Percentiles rank a stretch among this genome's conserved stretches.
Evolutionary conservation across 495 filamentous ascomycete species (phyloP).

Genomic region (Neurospora sp.): DNA sequence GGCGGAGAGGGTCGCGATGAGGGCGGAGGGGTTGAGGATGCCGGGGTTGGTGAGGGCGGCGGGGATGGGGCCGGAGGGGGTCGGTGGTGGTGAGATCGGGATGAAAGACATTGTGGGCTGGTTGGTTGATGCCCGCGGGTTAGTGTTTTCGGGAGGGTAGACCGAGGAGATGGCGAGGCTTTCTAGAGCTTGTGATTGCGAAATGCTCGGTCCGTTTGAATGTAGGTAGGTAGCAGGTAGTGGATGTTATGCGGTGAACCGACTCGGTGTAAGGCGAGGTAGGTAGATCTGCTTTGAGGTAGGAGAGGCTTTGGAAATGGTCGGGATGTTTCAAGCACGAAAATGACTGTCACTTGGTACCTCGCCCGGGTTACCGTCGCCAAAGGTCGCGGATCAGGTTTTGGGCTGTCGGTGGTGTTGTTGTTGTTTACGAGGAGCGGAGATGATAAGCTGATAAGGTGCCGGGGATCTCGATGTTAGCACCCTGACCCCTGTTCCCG

Average conservation of each 20-base stretch:
- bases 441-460: neutral
- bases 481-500: neutral
- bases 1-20: slow-evolving; percentile 3
- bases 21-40: neutral
- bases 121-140: neutral
- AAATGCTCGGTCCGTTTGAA: neutral
- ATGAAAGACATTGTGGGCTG: neutral
- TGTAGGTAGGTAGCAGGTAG: neutral
- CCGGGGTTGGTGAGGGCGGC: neutral
- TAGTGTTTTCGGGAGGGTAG: neutral
- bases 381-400: neutral
- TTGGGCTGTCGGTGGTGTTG: neutral
- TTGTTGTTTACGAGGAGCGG: neutral
- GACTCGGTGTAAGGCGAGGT: neutral
- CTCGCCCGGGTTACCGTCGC: neutral
- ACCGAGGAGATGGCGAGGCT: neutral
- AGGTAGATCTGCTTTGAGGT: neutral
- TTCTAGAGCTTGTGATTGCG: neutral
- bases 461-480: neutral
- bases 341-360: neutral
- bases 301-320: neutral
- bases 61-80: neutral
- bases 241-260: neutral
- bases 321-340: neutral
- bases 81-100: neutral